phyloP scores from a whole-genome alignment of 768 basidiomycete genomes.

The Hysterangium stoloniferum region DNA sequence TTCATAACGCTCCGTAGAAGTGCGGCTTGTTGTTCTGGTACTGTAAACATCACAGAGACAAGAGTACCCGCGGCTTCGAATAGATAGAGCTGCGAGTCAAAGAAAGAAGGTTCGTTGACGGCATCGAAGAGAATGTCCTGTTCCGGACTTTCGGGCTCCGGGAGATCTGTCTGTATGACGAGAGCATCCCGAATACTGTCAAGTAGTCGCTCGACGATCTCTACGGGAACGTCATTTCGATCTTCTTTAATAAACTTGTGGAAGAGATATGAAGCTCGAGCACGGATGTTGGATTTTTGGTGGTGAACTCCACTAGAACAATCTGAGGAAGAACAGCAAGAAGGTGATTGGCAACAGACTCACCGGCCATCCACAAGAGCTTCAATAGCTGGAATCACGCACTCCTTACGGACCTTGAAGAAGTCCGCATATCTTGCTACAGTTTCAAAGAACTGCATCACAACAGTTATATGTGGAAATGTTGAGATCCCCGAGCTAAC shows the following conservation, averaged over 20 bases:
- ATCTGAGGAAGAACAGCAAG: not conserved
- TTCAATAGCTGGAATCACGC: constrained; percentile 78
- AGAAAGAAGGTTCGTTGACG: constrained; percentile 59
- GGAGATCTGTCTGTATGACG: constrained; percentile 63
- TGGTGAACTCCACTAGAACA: constrained; percentile 76
- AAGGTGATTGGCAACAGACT: constrained; percentile 20
- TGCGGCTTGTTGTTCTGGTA: constrained; percentile 57
- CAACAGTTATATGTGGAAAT: constrained; percentile 78
- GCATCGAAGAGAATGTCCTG: constrained; percentile 68
- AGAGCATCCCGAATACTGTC: constrained; percentile 72
- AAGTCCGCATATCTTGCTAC: constrained; percentile 91
- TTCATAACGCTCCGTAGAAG: constrained; percentile 72
- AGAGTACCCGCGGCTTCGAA: constrained; percentile 89
- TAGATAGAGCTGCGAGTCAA: constrained; percentile 88
- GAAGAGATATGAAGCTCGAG: constrained; percentile 87
- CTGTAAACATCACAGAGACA: constrained; percentile 64
- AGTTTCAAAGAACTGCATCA: constrained; percentile 90
- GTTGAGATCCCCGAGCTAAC: constrained; percentile 75
- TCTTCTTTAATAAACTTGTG: constrained; percentile 84
- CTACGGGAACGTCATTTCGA: constrained; percentile 64
- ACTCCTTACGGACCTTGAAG: constrained; percentile 88
- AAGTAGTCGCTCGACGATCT: constrained; percentile 65
- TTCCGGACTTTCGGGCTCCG: constrained; percentile 65
- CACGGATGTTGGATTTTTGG: constrained; percentile 54
- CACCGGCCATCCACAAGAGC: constrained; percentile 82